Conservation (phyloP, 2,329 filamentous ascomycete genomes). For the Fusarium sp. region DNA sequence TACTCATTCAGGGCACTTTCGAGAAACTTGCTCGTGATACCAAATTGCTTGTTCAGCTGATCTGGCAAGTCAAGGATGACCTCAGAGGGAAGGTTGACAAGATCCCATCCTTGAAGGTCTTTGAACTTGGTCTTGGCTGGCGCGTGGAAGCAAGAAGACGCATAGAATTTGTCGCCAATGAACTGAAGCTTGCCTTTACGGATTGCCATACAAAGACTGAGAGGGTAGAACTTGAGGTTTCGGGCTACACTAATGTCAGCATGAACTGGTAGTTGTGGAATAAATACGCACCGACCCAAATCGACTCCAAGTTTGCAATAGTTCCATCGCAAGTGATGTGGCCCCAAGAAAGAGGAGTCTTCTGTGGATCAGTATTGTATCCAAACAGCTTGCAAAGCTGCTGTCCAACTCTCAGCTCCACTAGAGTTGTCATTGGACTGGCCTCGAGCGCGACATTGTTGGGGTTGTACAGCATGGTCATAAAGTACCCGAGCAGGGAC, state of each 20-base stretch:
- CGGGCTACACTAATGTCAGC: slow-evolving; percentile 49
- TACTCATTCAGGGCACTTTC: slow-evolving; percentile 35
- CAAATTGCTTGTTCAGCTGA: slow-evolving; percentile 52
- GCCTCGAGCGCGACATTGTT: slow-evolving; percentile 61
- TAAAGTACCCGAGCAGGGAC: slow-evolving; percentile 58
- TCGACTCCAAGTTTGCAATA: slow-evolving; percentile 60
- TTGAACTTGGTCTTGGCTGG: slow-evolving; percentile 50
- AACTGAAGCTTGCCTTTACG: slow-evolving; percentile 52
- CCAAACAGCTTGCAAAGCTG: slow-evolving; percentile 60
- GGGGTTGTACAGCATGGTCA: slow-evolving; percentile 62
- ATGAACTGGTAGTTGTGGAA: rapidly evolving
- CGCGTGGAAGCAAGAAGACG: slow-evolving; percentile 49
- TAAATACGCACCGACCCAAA: slow-evolving; percentile 52
- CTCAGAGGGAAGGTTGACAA: slow-evolving; percentile 56
- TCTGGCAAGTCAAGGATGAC: slow-evolving; percentile 55
- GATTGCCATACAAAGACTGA: slow-evolving; percentile 51
- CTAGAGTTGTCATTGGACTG: slow-evolving; percentile 57
- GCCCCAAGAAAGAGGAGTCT: slow-evolving; percentile 53
- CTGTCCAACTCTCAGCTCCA: slow-evolving; percentile 58
- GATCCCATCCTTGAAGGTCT: slow-evolving; percentile 54
- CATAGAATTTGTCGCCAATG: slow-evolving; percentile 54
- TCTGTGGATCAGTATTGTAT: slow-evolving; percentile 51
- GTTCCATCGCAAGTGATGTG: slow-evolving; percentile 59
- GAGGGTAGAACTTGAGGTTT: slow-evolving; percentile 61
- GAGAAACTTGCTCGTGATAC: slow-evolving; percentile 54